Base-by-base conservation (phyloP, 2,329 filamentous ascomycete species). In the Akanthomyces muscarius region DNA sequence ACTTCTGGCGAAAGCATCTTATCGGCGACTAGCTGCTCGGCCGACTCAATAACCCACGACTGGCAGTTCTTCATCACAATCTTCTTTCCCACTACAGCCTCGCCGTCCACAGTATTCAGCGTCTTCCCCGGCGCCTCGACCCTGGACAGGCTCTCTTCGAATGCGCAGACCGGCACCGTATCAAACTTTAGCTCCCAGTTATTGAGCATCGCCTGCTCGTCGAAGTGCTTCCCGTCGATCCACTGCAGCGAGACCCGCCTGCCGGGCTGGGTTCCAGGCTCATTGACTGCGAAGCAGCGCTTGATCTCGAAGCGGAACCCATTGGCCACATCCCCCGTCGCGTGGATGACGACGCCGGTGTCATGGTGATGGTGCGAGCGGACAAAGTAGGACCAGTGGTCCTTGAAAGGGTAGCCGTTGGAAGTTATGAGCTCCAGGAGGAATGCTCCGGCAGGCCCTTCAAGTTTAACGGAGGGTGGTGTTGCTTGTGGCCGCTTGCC, bases 381-480 rank as follows among this genome's bases (percentile, higher is more conserved):
- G 1, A 75, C 52, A 48, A 64, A 76, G 53, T 74, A 76, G 1
- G 71, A 71, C 74, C 74, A 76, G 66, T 76, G 72, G 57, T 76
- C 70, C 50, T 73, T 74, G 66, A 74, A 76, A 0, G 71, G 73
- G 0, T 57, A 25, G 18, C 74, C 74, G 57, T 70, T 75, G 65
- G 64, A 74, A 25, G 69, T 69, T 16, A 74, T 50, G 6, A 75
- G 60, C 36, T 74, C 68, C 18, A 75, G 63, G 4, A 73, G 48
- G 44, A 71, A 69, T 5, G 69, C 65, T 0, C 66, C 66, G 1
- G 55, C 11, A 25, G 68, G 68, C 0, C 64, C 71, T 64, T 66
- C 65, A 14, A n/a, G 16, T n/a, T 42, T 4, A 1, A 67, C 55
- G 2, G 33, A 36, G 11, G 61, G 61, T 4, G 45, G 44, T 13